These are phyloP conservation scores for Penicillium odoratum DNA, from an alignment of 495 filamentous ascomycete species.

Conservation along the genomic window DNA sequence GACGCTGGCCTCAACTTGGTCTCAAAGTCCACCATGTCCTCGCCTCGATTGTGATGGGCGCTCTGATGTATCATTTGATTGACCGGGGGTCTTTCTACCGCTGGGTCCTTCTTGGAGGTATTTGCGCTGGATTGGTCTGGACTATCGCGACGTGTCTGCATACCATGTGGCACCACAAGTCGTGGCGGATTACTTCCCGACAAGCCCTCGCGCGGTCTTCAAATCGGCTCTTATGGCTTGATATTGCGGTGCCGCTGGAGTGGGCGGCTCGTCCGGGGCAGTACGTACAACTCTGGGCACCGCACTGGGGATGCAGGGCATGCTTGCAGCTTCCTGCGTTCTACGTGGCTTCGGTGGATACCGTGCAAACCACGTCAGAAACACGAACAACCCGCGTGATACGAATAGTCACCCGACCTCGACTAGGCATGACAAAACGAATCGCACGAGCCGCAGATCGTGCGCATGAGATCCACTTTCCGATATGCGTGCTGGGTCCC, in stretches of 20 bases:
- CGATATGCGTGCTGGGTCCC: neutral
- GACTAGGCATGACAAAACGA: neutral
- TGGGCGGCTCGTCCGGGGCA: conserved; percentile 8
- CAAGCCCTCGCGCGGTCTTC: conserved; percentile 1
- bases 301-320: conserved; percentile 3
- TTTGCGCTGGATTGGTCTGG: neutral
- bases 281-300: conserved; percentile 13
- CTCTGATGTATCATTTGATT: conserved; percentile 9
- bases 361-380: neutral
- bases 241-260: conserved; percentile 6
- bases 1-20: conserved; percentile 3
- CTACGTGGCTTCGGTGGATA: conserved; percentile 9
- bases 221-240: conserved; percentile 11
- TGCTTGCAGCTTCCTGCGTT: conserved; percentile 9
- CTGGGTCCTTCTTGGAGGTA: conserved; percentile 12
- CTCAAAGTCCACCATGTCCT: conserved; percentile 4
- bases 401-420: neutral
- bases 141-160: conserved; percentile 1
- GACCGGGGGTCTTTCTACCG: conserved; percentile 1
- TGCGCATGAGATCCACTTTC: neutral
- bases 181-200: conserved; percentile 1
- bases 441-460: neutral
- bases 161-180: conserved; percentile 8
- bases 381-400: neutral
- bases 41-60: neutral